Conservation (phyloP, 352 stramenopile genomes). For the Globisporangium cystogenes region DNA sequence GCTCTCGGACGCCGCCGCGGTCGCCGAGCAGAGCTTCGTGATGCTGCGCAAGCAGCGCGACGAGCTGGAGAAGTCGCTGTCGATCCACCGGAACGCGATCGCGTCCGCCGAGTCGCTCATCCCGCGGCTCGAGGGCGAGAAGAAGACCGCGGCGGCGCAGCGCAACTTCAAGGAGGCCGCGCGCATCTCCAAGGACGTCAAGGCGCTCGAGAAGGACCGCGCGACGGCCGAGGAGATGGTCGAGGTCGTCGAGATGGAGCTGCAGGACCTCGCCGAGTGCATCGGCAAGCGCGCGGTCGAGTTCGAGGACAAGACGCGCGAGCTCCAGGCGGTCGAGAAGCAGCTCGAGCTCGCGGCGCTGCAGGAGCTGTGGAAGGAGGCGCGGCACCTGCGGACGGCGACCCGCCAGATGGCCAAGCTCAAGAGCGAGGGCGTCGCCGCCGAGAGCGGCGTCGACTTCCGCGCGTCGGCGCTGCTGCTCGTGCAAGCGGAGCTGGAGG, state of each 20-base stretch:
- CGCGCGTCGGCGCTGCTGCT: conserved; percentile 58
- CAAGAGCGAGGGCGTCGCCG: conserved; percentile 54
- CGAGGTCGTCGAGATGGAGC: conserved; percentile 77
- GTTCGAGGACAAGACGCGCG: conserved; percentile 73
- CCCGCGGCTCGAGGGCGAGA: conserved; percentile 71
- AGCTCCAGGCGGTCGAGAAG: conserved; percentile 71
- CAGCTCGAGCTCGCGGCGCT: conserved; percentile 61
- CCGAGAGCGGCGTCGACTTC: conserved; percentile 58
- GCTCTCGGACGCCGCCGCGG: conserved; percentile 56
- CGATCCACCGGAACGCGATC: conserved; percentile 74
- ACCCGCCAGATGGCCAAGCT: conserved; percentile 65
- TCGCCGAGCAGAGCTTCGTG: conserved; percentile 70
- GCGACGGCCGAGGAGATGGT: conserved; percentile 76
- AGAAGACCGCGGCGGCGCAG: conserved; percentile 66
- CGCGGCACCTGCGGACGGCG: conserved; percentile 46
- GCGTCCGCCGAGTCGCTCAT: conserved; percentile 78
- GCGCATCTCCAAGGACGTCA: conserved; percentile 84
- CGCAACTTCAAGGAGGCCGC: conserved; percentile 87
- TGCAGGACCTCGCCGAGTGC: conserved; percentile 69
- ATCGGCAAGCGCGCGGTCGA: conserved; percentile 65
- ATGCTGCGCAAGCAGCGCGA: conserved; percentile 73
- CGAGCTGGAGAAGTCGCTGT: conserved; percentile 68
- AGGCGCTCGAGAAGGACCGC: conserved; percentile 81
- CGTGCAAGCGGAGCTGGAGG: conserved; percentile 74
- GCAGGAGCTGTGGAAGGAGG: conserved; percentile 76